phyloP scores from a whole-genome alignment of 75 land plant genomes.

The Gnetum montanum region DNA sequence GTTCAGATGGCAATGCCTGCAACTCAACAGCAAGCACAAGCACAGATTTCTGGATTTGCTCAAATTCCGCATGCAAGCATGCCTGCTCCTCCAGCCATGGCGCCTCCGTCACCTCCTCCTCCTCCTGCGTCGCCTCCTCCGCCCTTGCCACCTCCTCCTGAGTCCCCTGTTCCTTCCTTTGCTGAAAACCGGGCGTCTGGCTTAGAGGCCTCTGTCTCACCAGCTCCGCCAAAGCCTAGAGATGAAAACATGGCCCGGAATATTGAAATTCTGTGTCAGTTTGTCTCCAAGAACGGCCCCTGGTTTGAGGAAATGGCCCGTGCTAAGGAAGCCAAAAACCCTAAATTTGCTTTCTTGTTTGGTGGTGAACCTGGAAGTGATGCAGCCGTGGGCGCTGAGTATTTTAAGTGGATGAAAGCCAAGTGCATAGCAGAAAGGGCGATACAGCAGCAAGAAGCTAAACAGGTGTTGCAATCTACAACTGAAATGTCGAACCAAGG shows the following conservation, averaged over 20 bases:
- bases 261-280: constrained; percentile 12
- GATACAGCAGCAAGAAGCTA: background rate
- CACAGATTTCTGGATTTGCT: no score
- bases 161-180: background rate
- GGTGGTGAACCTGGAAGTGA: constrained; percentile 8
- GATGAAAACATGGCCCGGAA: constrained; percentile 16
- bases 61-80: no score
- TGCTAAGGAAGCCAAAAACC: constrained; percentile 11
- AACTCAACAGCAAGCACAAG: background rate
- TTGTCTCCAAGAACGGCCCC: constrained; percentile 12
- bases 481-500: no score
- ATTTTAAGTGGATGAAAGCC: constrained; percentile 12
- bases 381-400: constrained; percentile 5
- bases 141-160: background rate
- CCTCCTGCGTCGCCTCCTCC: background rate
- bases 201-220: constrained; percentile 7
- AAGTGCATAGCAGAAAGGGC: background rate
- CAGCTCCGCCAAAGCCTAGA: constrained; percentile 6
- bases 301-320: constrained; percentile 15
- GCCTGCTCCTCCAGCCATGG: no score
- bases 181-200: no score
- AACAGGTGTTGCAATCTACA: background rate
- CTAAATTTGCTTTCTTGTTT: constrained; percentile 13
- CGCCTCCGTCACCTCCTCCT: no score
- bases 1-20: no score